phyloP scores from a whole-genome alignment of 148 eudicot genomes.

The Nepenthes mirabilis region DNA sequence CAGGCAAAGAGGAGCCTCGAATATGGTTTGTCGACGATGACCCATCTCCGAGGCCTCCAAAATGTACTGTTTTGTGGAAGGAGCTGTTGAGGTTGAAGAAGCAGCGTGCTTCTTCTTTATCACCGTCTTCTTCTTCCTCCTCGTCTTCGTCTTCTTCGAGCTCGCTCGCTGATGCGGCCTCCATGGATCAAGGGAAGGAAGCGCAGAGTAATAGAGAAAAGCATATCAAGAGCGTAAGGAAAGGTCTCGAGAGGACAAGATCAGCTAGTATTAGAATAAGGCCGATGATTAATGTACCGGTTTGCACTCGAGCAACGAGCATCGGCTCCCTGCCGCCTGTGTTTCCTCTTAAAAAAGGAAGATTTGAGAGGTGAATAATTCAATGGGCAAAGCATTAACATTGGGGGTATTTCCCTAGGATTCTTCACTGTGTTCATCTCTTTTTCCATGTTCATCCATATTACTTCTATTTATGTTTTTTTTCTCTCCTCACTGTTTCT shows the following conservation, averaged over 20 bases:
- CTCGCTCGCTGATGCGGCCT: slow-evolving; percentile 35
- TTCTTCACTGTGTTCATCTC: no score
- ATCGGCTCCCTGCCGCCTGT: slow-evolving; percentile 41
- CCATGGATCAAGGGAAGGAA: slow-evolving; percentile 46
- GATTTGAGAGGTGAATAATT: slow-evolving; percentile 23
- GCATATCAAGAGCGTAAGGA: slow-evolving; percentile 45
- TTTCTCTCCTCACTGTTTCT: no score
- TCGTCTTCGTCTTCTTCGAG: slow-evolving; percentile 45
- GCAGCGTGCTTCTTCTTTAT: slow-evolving; percentile 29
- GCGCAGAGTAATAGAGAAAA: slow-evolving; percentile 31
- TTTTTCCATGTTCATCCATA: no score
- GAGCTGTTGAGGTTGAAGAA: slow-evolving; percentile 65
- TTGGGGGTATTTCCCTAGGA: no score
- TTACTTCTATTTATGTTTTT: no score
- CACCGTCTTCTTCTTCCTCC: slow-evolving; percentile 53
- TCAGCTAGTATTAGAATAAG: slow-evolving; percentile 61
- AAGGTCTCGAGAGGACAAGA: slow-evolving; percentile 75
- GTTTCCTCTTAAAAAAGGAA: slow-evolving; percentile 44
- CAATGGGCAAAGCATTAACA: no score
- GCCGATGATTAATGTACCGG: slow-evolving; percentile 78
- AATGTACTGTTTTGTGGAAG: slow-evolving; percentile 91
- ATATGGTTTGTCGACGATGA: slow-evolving; percentile 87
- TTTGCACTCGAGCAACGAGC: slow-evolving; percentile 42
- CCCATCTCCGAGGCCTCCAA: slow-evolving; percentile 94
- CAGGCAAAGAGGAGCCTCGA: slow-evolving; percentile 17